Conservation (phyloP, 2,329 filamentous ascomycete species). For the Aureobasidium subglaciale region DNA sequence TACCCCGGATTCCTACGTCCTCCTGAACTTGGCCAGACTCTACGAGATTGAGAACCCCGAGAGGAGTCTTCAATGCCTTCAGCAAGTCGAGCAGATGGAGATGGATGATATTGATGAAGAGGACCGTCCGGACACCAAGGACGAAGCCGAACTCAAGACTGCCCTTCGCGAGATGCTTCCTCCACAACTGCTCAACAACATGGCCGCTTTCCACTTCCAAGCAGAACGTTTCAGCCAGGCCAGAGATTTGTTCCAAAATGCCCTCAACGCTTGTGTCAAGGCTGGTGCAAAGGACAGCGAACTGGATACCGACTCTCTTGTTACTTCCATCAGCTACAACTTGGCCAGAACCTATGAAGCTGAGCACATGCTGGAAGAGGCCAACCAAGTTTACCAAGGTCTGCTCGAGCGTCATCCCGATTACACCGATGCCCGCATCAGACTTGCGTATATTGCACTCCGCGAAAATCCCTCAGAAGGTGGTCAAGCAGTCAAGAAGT, state of each 20-base stretch:
- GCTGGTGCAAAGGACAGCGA: conserved; percentile 63
- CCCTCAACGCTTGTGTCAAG: conserved; percentile 77
- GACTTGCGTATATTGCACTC: conserved; percentile 84
- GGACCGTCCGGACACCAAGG: conserved; percentile 49
- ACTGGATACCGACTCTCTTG: conserved; percentile 79
- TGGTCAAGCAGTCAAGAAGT: conserved; percentile 73
- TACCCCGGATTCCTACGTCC: conserved; percentile 72
- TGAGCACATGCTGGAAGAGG: conserved; percentile 71
- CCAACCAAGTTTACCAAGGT: conserved; percentile 80
- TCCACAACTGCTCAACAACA: conserved; percentile 92
- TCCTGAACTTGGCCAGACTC: conserved; percentile 83
- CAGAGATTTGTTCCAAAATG: conserved; percentile 85
- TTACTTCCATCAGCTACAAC: conserved; percentile 96
- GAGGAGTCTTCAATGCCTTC: conserved; percentile 83
- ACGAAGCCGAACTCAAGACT: conserved; percentile 32
- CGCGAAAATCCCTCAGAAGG: conserved; percentile 75
- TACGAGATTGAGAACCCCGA: conserved; percentile 83
- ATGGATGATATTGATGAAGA: conserved; percentile 67
- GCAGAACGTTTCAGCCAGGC: conserved; percentile 73
- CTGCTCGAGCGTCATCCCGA: conserved; percentile 75
- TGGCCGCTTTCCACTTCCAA: conserved; percentile 92
- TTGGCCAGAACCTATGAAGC: conserved; percentile 89
- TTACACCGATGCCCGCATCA: conserved; percentile 84
- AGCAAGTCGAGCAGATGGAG: conserved; percentile 87
- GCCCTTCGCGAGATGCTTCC: conserved; percentile 70